Base-by-base conservation (phyloP, 78 protist species). In the Cavenderia fasciculata region DNA sequence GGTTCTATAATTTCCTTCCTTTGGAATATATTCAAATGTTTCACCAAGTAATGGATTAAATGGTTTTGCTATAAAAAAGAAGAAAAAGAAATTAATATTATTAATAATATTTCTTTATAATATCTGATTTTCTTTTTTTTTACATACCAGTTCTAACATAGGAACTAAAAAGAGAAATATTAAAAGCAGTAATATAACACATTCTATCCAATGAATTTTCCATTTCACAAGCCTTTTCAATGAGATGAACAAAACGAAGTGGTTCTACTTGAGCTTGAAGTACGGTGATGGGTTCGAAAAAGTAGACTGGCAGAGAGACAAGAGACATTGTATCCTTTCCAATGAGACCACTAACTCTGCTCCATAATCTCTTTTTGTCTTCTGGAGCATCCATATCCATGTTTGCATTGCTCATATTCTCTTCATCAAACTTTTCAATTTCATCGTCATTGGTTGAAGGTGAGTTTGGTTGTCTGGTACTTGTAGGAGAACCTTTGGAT, bases 21-120 rank as follows among this genome's bases (percentile, higher is more conserved):
- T 61, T 21, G 77, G 89, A 8, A 93, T 77, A 47, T 54, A 87
- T 74, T 87, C 93, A 69, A 25, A 87, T 0, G 93, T 87, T 47
- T 87, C 93, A 7, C 93, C 93, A 19, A 87, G 51, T 36, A 87
- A 25, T n/a, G 93, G 93, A 47, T 87, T 87, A 38, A 87, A 87
- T 61, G 93, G 93, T 69, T 87, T 87, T 16, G 79, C 77, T 41
- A 44, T 46, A 27, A 18, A 12, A 59, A 47, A 72, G 18, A 19
- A 25, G 27, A 16, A 38, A 38, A 34, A 23, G 14, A 62, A 18
- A 62, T 38, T 38, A 38, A 14, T 33, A 38, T 72, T 29, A 59
- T 43, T 40, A 57, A 19, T 23, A 16, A 29, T 25, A 18, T 8
- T 25, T 18, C 0, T 38, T 54, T 23, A 34, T 16, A 27, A 63